Evolutionary conservation across 306 rosid species (phyloP), one percentile per base, ranked within the genome.

Genomic region (Lablab purpureus): DNA sequence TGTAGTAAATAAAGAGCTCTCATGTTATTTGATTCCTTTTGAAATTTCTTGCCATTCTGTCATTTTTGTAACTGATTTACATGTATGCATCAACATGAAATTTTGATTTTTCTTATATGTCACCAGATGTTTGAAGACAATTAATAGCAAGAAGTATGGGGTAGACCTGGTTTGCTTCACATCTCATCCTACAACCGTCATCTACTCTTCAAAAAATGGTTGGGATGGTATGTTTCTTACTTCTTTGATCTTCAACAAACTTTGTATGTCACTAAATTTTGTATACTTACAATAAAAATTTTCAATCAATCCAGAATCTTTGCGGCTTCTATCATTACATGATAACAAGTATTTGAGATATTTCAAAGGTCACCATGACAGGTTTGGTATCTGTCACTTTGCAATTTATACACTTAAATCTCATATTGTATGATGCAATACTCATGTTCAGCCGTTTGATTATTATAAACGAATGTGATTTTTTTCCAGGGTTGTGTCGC

Each of bases 321-420:
- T 92, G 84, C 89, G 99, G 89, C 95, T 92, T 82, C 91, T 95
- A 47, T 91, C 98, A 1, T 81, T 95, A 87, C 91, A 95, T 36
- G 99, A 95, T 88, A 92, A 95, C 85, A 92, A 92, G 89, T 95
- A 95, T 79, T 85, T 95, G 87, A 88, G 97, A 84, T 95, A 95
- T 87, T 95, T 92, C 85, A 95, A 90, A 87, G 99, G 99, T 64
- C 99, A 95, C 78, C 99, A 92, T 73, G 98, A 91, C 91, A 92
- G 98, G 99, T 95, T 78, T 67, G 58, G 46, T 66, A 72, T 62
- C 70, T 76, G 41, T 41, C 74, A 22, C 37, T 32, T 17, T 41
- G 37, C 15, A 8, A 63, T 63, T 6, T 55, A 71, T 77, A 18
- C 75, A n/a, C 25, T 37, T 32, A 79, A 50, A 60, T 69, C 34